phyloP scores from a whole-genome alignment of 1,139 yeast genomes.

The Candida sanyaensis region DNA sequence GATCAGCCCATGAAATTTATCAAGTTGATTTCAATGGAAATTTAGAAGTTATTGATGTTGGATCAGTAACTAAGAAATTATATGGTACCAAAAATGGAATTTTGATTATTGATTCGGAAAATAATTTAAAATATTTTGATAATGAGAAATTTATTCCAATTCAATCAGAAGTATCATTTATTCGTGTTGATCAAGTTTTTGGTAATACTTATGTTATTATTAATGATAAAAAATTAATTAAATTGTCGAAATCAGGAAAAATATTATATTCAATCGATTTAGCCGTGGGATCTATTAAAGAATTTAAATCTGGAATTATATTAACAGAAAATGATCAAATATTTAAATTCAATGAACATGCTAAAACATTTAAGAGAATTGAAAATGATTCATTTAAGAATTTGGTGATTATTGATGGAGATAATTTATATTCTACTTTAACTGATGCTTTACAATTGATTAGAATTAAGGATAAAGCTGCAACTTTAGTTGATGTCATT shows the following conservation, averaged over 20 bases:
- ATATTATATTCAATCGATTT: constrained; percentile 6
- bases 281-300: constrained; percentile 14
- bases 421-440: constrained; percentile 11
- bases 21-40: constrained; percentile 12
- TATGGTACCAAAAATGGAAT: constrained; percentile 16
- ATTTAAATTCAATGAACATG: constrained; percentile 14
- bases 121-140: constrained; percentile 12
- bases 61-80: constrained; percentile 3
- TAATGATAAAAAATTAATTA: constrained; percentile 13
- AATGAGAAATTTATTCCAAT: neutral
- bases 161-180: constrained; percentile 4
- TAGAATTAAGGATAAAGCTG: constrained; percentile 6
- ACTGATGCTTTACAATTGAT: constrained; percentile 10
- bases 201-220: constrained; percentile 17
- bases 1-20: constrained; percentile 3
- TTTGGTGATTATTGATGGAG: constrained; percentile 15
- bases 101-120: constrained; percentile 20
- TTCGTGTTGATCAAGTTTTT: constrained; percentile 12
- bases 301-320: constrained; percentile 23
- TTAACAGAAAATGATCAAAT: constrained; percentile 20
- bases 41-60: constrained; percentile 7
- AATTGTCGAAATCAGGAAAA: constrained; percentile 12
- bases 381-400: constrained; percentile 14
- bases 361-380: constrained; percentile 10
- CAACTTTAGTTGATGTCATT: constrained; percentile 7